Evolutionary conservation across 139 green algal species (phyloP), one percentile per base, ranked within the genome.

Genomic region (Closterium sp.): DNA sequence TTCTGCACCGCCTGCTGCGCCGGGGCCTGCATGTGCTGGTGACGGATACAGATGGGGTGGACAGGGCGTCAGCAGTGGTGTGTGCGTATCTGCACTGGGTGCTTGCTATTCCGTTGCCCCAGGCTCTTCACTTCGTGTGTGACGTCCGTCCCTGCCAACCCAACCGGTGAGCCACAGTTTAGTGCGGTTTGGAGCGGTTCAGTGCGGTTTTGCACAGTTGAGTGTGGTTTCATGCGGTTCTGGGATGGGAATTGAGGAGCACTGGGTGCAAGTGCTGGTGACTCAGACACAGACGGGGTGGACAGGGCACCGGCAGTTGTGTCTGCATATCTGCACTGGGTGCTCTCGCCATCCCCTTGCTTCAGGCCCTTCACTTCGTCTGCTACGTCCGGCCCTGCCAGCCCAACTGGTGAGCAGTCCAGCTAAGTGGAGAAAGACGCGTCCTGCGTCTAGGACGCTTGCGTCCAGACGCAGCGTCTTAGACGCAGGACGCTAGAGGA

Each of bases 301-400:
- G n/a, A 19, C 28, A 87, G 91, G 11, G 45, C 91, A 9, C 91
- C 91, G 1, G 38, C 86, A 22, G 86, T 62, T 4, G 91, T 91
- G 31, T 38, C 86, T 5, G 91, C 87, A 4, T 93, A 91, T 32
- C 79, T 93, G 62, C 91, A 93, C 86, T 93, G 91, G 91, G 22
- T 85, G 19, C 22, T 38, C n/a, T 28, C 86, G 86, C n/a, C 10
- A 91, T 93, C n/a, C 32, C 70, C 1, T n/a, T 93, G 91, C 11
- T 11, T 4, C 29, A 93, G 85, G 24, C 91, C 13, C 13, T 90
- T 30, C 17, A 29, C 22, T 79, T 88, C 10, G 70, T 92, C 32
- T 62, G 27, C 0, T n/a, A 34, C 29, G 24, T 88, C 45, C 89
- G 89, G 10, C 62, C 24, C n/a, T 92, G n/a, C 29, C 27, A 28